Base-by-base conservation (phyloP, 768 basidiomycete species). In the Amanita thiersii region DNA sequence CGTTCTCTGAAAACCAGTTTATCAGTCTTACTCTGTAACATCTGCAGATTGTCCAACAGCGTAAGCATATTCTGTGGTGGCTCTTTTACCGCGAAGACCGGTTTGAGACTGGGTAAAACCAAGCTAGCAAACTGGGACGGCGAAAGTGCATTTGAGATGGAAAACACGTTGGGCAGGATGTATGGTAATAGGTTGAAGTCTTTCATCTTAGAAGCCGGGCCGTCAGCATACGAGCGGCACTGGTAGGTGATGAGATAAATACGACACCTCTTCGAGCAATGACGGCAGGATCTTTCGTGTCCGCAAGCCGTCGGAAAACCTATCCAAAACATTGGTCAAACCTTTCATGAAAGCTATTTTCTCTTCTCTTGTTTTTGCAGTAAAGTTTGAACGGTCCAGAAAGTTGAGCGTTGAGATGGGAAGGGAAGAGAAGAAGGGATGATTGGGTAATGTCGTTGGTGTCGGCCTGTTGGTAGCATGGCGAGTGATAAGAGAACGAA, bases 41-140 rank as follows among this genome's bases (percentile, higher is more conserved):
- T 75, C 17, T 74, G 66, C 5, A 99, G 69, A 52, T 94, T 94
- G 52, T 97, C 92, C 33, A 99, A 60, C 18, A 99, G 63, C 0
- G 91, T 92, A 38, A 98, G 60, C 88, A 97, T 94, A 49, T 93
- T 96, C 61, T 97, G 93, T 0, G 94, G 93, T 12, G 96, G 94
- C 52, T 99, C 96, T 57, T 86, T 91, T 54, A 97, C 66, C 0
- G 67, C 70, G 49, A 99, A 99, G 12, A 99, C 62, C 0, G 93
- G 94, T 54, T 86, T 91, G 25, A 98, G 69, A 52, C 81, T 85
- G 1, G 91, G 90, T 3, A 98, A 66, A 2, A 97, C 92, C 40
- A 74, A 66, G 12, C 69, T 66, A 0, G 83, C 81, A 54, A 99
- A 99, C 53, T 93, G 90, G 10, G 70, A 55, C 3, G 88, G 73